Conservation (phyloP, 148 eudicot species). For the Heliamphora exappendiculata region DNA sequence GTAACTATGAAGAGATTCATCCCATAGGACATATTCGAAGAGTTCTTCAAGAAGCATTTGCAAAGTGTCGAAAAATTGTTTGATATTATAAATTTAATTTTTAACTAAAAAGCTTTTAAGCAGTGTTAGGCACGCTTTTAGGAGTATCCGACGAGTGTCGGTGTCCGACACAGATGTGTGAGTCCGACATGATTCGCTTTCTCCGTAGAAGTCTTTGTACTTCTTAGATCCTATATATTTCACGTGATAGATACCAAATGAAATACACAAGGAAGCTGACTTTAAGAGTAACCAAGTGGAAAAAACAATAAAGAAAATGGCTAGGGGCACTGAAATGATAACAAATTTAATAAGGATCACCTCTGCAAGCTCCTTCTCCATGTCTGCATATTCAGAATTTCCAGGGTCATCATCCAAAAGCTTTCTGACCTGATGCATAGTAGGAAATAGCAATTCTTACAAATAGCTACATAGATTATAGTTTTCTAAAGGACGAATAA, state of each 20-base stretch:
- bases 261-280: conserved; percentile 13
- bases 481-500: neutral
- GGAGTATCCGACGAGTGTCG: too few species aligned
- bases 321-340: neutral
- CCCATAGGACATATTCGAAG: too few species aligned
- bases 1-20: too few species aligned
- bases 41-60: too few species aligned
- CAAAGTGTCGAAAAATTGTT: too few species aligned
- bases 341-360: conserved; percentile 37
- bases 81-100: too few species aligned
- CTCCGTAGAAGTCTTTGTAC: too few species aligned
- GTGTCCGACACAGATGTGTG: too few species aligned
- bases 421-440: conserved; percentile 51
- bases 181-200: too few species aligned
- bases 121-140: too few species aligned
- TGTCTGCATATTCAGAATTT: conserved; percentile 78
- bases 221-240: conserved; percentile 21
- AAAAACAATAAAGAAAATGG: neutral
- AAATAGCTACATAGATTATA: neutral
- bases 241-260: conserved; percentile 10
- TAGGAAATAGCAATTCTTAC: neutral
- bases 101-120: too few species aligned
- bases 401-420: conserved; percentile 79
- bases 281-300: neutral
- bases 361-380: conserved; percentile 95